These are phyloP conservation scores for Gossypium rotundifolium DNA, from an alignment of 345 rosid species.

Conservation along the genomic window DNA sequence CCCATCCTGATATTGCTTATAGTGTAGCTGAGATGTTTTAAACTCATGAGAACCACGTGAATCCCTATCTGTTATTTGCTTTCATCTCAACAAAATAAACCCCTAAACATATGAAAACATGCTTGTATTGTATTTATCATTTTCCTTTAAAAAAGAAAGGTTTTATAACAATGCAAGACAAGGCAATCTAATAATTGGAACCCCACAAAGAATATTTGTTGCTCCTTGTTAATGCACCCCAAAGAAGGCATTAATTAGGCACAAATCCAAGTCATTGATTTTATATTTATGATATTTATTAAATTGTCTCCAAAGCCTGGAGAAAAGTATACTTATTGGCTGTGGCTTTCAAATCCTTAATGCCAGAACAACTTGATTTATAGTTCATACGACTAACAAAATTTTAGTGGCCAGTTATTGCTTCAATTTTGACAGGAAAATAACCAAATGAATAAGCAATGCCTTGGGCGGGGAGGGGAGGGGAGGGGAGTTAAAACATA, in stretches of 20 bases:
- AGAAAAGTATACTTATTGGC: neutral
- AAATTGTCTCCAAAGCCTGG: neutral
- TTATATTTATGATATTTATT: neutral
- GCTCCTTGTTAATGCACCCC: neutral
- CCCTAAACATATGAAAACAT: neutral
- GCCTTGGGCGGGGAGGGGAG: neutral
- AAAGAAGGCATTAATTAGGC: neutral
- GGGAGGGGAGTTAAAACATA: neutral
- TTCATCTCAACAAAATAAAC: constrained; percentile 14
- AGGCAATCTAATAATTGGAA: neutral
- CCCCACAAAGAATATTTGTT: constrained; percentile 5
- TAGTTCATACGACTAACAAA: neutral
- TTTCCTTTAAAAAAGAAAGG: neutral
- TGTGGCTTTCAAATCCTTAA: neutral
- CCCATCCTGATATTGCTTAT: too few relatives aligned
- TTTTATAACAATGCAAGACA: neutral
- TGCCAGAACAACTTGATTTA: neutral
- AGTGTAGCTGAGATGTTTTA: too few relatives aligned
- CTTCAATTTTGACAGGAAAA: neutral
- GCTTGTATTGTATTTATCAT: neutral
- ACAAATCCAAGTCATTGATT: neutral
- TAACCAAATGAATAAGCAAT: neutral
- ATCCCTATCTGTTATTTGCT: too few relatives aligned
- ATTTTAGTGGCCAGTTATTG: neutral
- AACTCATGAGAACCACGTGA: too few relatives aligned